phyloP scores from a whole-genome alignment of 1,284 basidiomycete genomes.

The Stygiomarasmius scandens region DNA sequence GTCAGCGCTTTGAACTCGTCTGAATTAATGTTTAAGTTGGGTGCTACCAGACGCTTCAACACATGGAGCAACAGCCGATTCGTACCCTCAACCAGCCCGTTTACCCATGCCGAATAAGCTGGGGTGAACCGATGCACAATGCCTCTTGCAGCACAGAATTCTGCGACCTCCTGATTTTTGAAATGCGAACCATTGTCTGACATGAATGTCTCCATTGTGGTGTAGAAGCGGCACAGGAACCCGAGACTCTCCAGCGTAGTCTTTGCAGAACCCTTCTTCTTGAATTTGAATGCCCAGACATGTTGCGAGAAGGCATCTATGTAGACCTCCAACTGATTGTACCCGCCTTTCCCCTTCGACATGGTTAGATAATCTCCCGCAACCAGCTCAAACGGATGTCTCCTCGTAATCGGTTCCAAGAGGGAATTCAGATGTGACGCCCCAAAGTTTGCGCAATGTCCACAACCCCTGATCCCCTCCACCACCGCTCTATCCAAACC shows the following conservation, averaged over 20 bases:
- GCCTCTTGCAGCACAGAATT: constrained; percentile 27
- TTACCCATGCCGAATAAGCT: constrained; percentile 43
- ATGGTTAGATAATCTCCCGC: constrained; percentile 36
- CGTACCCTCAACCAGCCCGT: constrained; percentile 36
- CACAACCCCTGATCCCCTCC: constrained; percentile 31
- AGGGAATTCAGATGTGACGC: constrained; percentile 28
- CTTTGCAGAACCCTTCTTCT: constrained; percentile 25
- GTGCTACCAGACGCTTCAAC: constrained; percentile 33
- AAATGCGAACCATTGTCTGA: constrained; percentile 41
- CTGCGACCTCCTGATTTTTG: constrained; percentile 31
- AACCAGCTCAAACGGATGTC: constrained; percentile 37
- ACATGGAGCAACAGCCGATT: constrained; percentile 34
- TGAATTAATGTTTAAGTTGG: constrained; percentile 22
- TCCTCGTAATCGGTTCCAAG: constrained; percentile 36
- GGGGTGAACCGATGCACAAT: constrained; percentile 26
- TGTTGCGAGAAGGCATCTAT: constrained; percentile 31
- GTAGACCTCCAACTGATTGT: constrained; percentile 27
- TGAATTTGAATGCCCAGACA: constrained; percentile 30
- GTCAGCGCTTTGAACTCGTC: constrained; percentile 22
- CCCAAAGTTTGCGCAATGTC: constrained; percentile 30
- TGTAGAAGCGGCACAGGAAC: constrained; percentile 25
- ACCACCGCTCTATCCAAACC: constrained; percentile 31
- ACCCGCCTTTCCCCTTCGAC: constrained; percentile 34
- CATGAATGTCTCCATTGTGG: constrained; percentile 36
- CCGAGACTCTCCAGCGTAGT: constrained; percentile 26